Conservation (phyloP, 495 filamentous ascomycete genomes). For the Apodospora peruviana region DNA sequence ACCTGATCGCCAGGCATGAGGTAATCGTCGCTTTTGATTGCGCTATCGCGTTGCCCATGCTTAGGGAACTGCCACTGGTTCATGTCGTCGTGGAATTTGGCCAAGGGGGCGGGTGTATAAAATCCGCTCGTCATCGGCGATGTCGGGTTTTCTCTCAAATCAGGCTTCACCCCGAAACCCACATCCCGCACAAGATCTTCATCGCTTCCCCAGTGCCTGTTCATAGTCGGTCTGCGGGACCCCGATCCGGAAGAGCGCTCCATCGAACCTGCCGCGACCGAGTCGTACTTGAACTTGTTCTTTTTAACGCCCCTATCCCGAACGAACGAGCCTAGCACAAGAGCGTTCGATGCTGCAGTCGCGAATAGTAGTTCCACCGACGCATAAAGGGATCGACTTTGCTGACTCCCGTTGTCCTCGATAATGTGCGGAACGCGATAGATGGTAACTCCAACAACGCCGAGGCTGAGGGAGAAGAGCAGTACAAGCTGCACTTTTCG, state of each 20-base stretch:
- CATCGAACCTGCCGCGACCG: slow-evolving; percentile 34
- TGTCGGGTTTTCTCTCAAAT: slow-evolving; percentile 39
- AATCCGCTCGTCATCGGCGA: slow-evolving; percentile 11
- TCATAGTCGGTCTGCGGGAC: slow-evolving; percentile 42
- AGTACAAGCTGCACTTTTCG: slow-evolving; percentile 60
- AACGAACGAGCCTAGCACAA: slow-evolving; percentile 78
- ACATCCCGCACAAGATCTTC: slow-evolving; percentile 70
- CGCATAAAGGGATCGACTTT: slow-evolving; percentile 69
- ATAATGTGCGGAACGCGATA: slow-evolving; percentile 75
- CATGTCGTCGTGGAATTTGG: slow-evolving; percentile 23
- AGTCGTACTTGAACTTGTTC: slow-evolving; percentile 60
- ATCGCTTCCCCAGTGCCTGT: slow-evolving; percentile 73
- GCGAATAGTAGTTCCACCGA: slow-evolving; percentile 74
- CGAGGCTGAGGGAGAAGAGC: slow-evolving; percentile 76
- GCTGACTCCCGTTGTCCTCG: slow-evolving; percentile 55
- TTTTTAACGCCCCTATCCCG: slow-evolving; percentile 76
- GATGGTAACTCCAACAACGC: slow-evolving; percentile 67
- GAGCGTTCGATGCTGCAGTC: slow-evolving; percentile 67
- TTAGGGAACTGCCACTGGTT: slow-evolving; percentile 36
- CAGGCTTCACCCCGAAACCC: slow-evolving; percentile 59
- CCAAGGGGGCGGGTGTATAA: slow-evolving; percentile 28
- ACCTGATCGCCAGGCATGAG: slow-evolving; percentile 17
- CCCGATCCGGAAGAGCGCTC: slow-evolving; percentile 38
- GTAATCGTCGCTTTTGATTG: slow-evolving; percentile 28
- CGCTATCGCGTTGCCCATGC: slow-evolving; percentile 17